Percentiles rank a stretch among this genome's conserved stretches.
phyloP scores from a whole-genome alignment of 2,329 filamentous ascomycete species.

The Phyllosticta ampelicida region DNA sequence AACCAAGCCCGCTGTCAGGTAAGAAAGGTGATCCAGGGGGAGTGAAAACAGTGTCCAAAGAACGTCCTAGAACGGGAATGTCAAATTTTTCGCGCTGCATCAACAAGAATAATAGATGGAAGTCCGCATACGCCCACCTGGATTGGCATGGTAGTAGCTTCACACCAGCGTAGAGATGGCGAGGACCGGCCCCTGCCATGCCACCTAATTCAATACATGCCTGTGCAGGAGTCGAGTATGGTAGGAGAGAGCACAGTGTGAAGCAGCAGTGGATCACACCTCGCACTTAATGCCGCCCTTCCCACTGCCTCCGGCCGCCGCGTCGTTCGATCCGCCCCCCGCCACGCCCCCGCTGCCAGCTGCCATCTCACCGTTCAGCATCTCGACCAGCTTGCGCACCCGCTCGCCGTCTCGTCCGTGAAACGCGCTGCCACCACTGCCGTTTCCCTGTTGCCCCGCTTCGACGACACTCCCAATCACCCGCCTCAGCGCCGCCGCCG shows the following conservation, averaged over 20 bases:
- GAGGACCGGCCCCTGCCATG: neutral
- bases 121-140: neutral
- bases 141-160: neutral
- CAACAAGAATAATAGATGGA: neutral
- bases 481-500: neutral
- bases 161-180: neutral
- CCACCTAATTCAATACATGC: neutral
- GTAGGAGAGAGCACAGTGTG: too few relatives aligned
- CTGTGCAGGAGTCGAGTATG: neutral
- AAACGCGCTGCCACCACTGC: slow-evolving; percentile 9
- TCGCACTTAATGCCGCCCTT: slow-evolving; percentile 1
- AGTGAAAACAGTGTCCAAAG: neutral
- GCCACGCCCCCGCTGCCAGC: neutral
- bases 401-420: slow-evolving; percentile 25
- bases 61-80: neutral
- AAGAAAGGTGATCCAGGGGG: neutral
- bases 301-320: neutral
- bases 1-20: neutral
- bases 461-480: neutral
- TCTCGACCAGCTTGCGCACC: slow-evolving; percentile 27
- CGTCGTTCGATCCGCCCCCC: neutral
- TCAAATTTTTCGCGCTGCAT: neutral
- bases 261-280: neutral
- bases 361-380: slow-evolving; percentile 27
- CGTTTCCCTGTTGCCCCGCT: neutral